Percentiles rank a stretch among this genome's conserved stretches.
These are phyloP conservation scores for Aspergillus intermedius DNA, from an alignment of 2,329 filamentous ascomycete species.

Conservation along the genomic window DNA sequence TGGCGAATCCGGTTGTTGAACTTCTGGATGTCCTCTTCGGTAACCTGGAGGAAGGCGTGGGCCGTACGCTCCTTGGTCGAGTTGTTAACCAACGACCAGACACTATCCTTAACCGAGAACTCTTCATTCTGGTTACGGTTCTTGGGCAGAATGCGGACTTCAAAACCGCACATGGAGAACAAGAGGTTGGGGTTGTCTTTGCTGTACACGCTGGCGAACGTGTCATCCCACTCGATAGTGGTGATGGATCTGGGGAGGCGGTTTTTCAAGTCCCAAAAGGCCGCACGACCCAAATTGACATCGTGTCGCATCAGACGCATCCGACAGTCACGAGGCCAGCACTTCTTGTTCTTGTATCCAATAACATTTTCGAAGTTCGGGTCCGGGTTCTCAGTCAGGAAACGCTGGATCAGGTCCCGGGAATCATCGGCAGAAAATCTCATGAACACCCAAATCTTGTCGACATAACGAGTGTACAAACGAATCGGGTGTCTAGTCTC, in stretches of 20 bases:
- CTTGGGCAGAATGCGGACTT: conserved; percentile 94
- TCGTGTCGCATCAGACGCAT: conserved; percentile 99
- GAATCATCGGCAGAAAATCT: conserved; percentile 92
- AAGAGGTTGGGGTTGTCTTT: conserved; percentile 94
- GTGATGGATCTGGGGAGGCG: conserved; percentile 88
- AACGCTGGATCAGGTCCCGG: conserved; percentile 90
- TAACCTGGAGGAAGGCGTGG: conserved; percentile 95
- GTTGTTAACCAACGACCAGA: conserved; percentile 96
- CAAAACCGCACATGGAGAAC: conserved; percentile 97
- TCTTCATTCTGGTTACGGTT: conserved; percentile 92
- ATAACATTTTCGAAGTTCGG: conserved; percentile 99
- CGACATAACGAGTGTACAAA: conserved; percentile 95
- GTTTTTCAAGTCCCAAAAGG: conserved; percentile 99
- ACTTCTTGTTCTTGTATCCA: conserved; percentile 98
- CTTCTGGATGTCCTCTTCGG: conserved; percentile 94
- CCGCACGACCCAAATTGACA: conserved; percentile 92
- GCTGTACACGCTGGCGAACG: conserved; percentile 96
- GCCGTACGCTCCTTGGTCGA: conserved; percentile 94
- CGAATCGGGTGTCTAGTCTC: conserved; percentile 92
- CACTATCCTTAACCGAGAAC: conserved; percentile 94
- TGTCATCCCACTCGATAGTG: conserved; percentile 98
- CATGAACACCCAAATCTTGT: conserved; percentile 97
- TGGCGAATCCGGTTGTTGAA: conserved; percentile 99
- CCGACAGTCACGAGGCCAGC: conserved; percentile 93
- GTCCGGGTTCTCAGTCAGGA: conserved; percentile 95